phyloP scores from a whole-genome alignment of 495 filamentous ascomycete genomes.

The Cercophora scortea region DNA sequence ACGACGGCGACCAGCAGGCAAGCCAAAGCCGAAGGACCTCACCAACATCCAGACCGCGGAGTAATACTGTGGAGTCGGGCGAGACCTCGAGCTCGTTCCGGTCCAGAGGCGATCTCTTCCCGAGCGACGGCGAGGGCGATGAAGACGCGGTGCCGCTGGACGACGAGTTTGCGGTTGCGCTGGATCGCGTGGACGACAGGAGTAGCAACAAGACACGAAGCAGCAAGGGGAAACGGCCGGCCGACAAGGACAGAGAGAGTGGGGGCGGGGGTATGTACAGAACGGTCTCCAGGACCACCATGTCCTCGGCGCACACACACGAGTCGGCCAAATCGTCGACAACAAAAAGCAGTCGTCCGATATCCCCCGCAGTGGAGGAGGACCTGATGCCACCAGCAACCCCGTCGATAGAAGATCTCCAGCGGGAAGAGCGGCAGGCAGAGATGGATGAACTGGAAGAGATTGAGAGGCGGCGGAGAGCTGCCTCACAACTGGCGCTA shows the following conservation, averaged over 20 bases:
- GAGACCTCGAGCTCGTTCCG: slow-evolving; percentile 82
- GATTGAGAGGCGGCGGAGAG: slow-evolving; percentile 60
- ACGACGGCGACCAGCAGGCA: slow-evolving; percentile 34
- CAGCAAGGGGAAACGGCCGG: slow-evolving; percentile 52
- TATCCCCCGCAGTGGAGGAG: slow-evolving; percentile 12
- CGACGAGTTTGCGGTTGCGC: slow-evolving; percentile 81
- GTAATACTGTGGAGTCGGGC: slow-evolving; percentile 72
- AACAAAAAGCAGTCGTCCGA: not conserved
- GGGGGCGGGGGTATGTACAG: slow-evolving; percentile 35
- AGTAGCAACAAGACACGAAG: slow-evolving; percentile 59
- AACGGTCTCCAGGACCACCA: slow-evolving; percentile 42
- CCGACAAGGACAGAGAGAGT: slow-evolving; percentile 25
- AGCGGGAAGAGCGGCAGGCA: slow-evolving; percentile 65
- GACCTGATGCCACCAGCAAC: slow-evolving; percentile 24
- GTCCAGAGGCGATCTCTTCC: slow-evolving; percentile 89
- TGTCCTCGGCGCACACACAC: slow-evolving; percentile 40
- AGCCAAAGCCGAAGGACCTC: too few relatives aligned
- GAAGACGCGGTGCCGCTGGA: slow-evolving; percentile 88
- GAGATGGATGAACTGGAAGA: slow-evolving; percentile 62
- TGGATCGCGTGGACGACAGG: slow-evolving; percentile 66
- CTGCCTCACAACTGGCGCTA: slow-evolving; percentile 63
- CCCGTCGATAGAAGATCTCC: slow-evolving; percentile 63
- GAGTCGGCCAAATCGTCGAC: slow-evolving; percentile 16
- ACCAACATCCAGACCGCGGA: slow-evolving; percentile 50
- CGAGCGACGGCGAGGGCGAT: slow-evolving; percentile 81